Base-by-base conservation (phyloP, 2,329 filamentous ascomycete genomes). In the Pyrenochaeta sp. region DNA sequence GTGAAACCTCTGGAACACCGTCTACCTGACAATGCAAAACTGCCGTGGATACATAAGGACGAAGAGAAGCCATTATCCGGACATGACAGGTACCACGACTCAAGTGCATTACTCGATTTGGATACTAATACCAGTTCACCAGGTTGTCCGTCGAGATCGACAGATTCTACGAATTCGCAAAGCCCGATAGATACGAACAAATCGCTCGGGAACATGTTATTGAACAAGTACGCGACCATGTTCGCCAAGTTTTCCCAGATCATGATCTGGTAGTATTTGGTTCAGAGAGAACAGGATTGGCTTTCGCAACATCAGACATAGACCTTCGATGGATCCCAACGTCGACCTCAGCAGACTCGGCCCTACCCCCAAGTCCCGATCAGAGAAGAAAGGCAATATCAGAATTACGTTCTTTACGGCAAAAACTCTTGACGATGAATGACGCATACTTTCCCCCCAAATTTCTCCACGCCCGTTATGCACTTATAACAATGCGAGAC, bases 241-340 rank as follows among this genome's bases (percentile, higher is more conserved):
- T 58, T 8, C 47, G 29, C 36, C 2, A 43, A 3, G 13, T 7
- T n/a, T 24, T 74, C 32, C 51, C 64, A 50, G 32, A 53, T 13
- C 46, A 59, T 15, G 28, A 34, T 7, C 67, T 74, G 6, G 71
- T 79, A 44, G 48, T 80, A 3, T 79, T 81, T 44, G 83, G 83
- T 13, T 84, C 82, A 7, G 72, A 78, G 42, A 63, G 67, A 8
- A 83, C 77, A 10, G 79, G 80, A 7, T 65, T 84, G 23, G 76
- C 77, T 1, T 59, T 77, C 39, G 73, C 77, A 19, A 71, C 73
- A 27, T 86, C 83, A 6, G 79, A 81, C 60, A 69, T 86, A 9
- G 79, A 85, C 57, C 47, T 78, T 72, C 65, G 74, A 65, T 36
- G 72, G 14, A 70, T 51, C 50, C 34, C 23, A 5, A 26, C 32